A percentile compares a stretch with the other conserved stretches of the same genome.
phyloP scores from a whole-genome alignment of 2,329 filamentous ascomycete species.

The Xylaria sp. region DNA sequence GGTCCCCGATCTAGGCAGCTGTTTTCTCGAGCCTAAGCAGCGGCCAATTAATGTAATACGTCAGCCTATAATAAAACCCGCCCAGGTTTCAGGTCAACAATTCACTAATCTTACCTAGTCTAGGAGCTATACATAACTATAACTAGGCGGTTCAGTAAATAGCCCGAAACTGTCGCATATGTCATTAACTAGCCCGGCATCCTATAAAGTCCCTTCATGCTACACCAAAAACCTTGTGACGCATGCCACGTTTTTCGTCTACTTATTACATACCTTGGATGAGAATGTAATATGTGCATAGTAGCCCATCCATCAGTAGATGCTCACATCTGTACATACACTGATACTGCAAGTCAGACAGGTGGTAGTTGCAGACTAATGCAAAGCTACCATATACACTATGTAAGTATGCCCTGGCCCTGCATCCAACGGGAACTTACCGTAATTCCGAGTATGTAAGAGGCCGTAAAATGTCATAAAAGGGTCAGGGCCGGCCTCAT shows the following conservation, averaged over 20 bases:
- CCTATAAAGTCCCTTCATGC: background rate
- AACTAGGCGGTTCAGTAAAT: background rate
- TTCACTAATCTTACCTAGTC: background rate
- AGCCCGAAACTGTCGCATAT: background rate
- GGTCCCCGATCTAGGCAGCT: conserved; percentile 7
- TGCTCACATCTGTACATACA: background rate
- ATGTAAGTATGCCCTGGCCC: conserved; percentile 10
- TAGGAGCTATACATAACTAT: background rate
- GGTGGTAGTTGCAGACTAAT: conserved; percentile 21
- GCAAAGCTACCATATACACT: conserved; percentile 10
- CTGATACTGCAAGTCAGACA: conserved; percentile 29
- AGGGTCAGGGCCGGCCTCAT: conserved; percentile 8
- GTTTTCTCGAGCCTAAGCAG: conserved; percentile 1
- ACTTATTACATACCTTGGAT: background rate
- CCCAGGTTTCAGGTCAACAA: conserved; percentile 36
- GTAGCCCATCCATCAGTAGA: background rate
- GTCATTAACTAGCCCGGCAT: too few relatives aligned
- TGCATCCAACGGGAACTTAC: conserved; percentile 29
- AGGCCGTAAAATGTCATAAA: conserved; percentile 7
- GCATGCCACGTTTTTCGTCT: background rate
- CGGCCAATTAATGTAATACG: conserved; percentile 6
- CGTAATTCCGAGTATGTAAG: conserved; percentile 21
- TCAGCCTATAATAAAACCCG: conserved; percentile 44
- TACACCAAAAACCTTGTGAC: background rate
- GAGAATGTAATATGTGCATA: background rate